A percentile compares a stretch with the other conserved stretches of the same genome.
phyloP scores from a whole-genome alignment of 192 early-diverging fungal species.

The Mortierella antarctica region DNA sequence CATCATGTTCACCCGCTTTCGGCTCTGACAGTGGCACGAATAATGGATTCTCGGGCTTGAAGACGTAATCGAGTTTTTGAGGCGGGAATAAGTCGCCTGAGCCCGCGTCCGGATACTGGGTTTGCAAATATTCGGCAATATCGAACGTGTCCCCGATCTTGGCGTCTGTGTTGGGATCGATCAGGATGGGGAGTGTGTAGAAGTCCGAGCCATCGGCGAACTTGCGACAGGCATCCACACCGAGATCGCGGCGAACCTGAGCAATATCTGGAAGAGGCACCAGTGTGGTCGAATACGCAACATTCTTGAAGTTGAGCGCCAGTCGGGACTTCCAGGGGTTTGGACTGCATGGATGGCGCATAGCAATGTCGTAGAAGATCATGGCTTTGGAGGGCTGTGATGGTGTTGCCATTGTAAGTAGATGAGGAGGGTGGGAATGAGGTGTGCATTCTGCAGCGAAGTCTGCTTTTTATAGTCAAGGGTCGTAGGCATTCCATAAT shows the following conservation, averaged over 20 bases:
- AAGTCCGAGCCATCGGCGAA: conserved; percentile 37
- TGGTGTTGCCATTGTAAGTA: conserved; percentile 23
- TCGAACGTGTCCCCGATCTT: conserved; percentile 49
- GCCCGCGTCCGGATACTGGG: conserved; percentile 29
- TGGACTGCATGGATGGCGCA: conserved; percentile 30
- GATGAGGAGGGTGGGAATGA: conserved; percentile 15
- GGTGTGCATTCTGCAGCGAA: too few relatives aligned
- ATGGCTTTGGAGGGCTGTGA: conserved; percentile 35
- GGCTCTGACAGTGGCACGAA: conserved; percentile 44
- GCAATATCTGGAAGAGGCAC: conserved; percentile 35
- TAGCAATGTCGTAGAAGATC: conserved; percentile 49
- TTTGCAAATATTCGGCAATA: conserved; percentile 50
- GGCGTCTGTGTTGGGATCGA: conserved; percentile 23
- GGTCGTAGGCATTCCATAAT: too few relatives aligned
- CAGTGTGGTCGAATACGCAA: conserved; percentile 47
- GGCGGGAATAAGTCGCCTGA: conserved; percentile 46
- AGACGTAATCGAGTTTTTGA: conserved; percentile 53
- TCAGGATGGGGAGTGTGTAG: conserved; percentile 41
- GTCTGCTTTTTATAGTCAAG: too few relatives aligned
- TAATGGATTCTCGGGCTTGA: conserved; percentile 11
- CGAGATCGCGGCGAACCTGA: conserved; percentile 37
- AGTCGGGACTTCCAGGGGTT: conserved; percentile 49
- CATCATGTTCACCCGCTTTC: conserved; percentile 17
- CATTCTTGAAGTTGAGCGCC: conserved; percentile 48
- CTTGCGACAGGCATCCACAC: conserved; percentile 31